Evolutionary conservation across 768 basidiomycete genomes (phyloP).

Genomic region (Rhodosporidiobolus odoratus): DNA sequence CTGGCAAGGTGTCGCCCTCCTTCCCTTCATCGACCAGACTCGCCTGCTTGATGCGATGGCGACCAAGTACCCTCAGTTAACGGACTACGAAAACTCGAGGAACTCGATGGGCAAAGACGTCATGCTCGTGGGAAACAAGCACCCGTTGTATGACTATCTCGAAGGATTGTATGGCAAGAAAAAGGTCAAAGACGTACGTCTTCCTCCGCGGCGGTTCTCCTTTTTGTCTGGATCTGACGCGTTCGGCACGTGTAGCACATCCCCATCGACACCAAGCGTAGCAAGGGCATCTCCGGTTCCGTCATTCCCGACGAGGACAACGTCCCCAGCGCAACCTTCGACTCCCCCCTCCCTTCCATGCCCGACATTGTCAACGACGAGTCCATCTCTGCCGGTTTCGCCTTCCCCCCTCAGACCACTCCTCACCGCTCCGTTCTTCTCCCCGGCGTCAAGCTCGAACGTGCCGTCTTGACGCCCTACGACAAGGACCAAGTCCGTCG

Average conservation of each 20-base stretch:
- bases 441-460: slow-evolving; percentile 61
- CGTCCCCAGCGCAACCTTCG: slow-evolving; percentile 85
- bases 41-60: slow-evolving; percentile 80
- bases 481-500: slow-evolving; percentile 58
- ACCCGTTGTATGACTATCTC: slow-evolving; percentile 78
- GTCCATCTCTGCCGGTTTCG: slow-evolving; percentile 78
- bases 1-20: slow-evolving; percentile 95
- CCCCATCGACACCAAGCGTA: slow-evolving; percentile 61
- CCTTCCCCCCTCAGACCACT: slow-evolving; percentile 77
- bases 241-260: slow-evolving; percentile 58
- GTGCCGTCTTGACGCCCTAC: slow-evolving; percentile 58
- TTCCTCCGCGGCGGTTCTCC: neutral
- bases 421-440: slow-evolving; percentile 82
- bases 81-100: slow-evolving; percentile 72
- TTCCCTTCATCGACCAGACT: slow-evolving; percentile 88
- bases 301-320: slow-evolving; percentile 79
- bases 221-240: neutral
- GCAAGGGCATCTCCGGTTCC: slow-evolving; percentile 72
- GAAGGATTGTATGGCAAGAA: slow-evolving; percentile 86
- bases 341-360: slow-evolving; percentile 63
- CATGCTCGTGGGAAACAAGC: slow-evolving; percentile 75
- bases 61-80: slow-evolving; percentile 55
- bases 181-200: slow-evolving; percentile 67
- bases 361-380: slow-evolving; percentile 80
- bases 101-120: slow-evolving; percentile 80